Evolutionary conservation across 192 early-diverging fungal genomes (phyloP).

Genomic region (Coemansia sp.): DNA sequence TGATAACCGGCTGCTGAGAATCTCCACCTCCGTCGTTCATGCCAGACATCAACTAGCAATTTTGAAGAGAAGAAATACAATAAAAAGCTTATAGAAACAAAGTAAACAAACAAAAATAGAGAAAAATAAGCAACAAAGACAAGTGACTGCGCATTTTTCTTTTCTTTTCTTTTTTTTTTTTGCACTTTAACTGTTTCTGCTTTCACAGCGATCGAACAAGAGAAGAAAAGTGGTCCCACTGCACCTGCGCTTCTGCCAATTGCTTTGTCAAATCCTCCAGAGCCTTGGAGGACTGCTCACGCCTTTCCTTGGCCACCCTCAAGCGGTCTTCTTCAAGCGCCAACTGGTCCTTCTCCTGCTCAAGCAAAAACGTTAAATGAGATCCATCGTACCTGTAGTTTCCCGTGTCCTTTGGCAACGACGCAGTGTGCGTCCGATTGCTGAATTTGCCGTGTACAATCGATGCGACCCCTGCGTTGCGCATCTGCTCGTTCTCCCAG

Average conservation of each 20-base stretch:
- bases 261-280: slow-evolving; percentile 14
- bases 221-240: slow-evolving; percentile 43
- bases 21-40: neutral
- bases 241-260: slow-evolving; percentile 24
- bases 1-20: neutral
- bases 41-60: neutral
- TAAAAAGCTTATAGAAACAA: neutral
- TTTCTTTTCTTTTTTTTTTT: no score
- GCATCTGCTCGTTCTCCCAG: slow-evolving; percentile 50
- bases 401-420: slow-evolving; percentile 23
- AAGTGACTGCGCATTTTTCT: slow-evolving; percentile 16
- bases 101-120: neutral
- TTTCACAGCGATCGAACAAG: slow-evolving; percentile 16
- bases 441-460: neutral
- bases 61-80: neutral
- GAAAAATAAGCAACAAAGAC: neutral
- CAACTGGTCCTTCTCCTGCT: slow-evolving; percentile 35
- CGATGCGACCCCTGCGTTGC: slow-evolving; percentile 35
- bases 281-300: slow-evolving; percentile 10
- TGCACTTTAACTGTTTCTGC: neutral
- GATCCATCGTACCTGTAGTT: slow-evolving; percentile 29
- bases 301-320: slow-evolving; percentile 10
- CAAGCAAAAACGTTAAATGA: slow-evolving; percentile 32
- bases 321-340: slow-evolving; percentile 30
- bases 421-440: neutral